phyloP scores from a whole-genome alignment of 2,329 filamentous ascomycete genomes.

The Ophiostoma himal-ulmi region DNA sequence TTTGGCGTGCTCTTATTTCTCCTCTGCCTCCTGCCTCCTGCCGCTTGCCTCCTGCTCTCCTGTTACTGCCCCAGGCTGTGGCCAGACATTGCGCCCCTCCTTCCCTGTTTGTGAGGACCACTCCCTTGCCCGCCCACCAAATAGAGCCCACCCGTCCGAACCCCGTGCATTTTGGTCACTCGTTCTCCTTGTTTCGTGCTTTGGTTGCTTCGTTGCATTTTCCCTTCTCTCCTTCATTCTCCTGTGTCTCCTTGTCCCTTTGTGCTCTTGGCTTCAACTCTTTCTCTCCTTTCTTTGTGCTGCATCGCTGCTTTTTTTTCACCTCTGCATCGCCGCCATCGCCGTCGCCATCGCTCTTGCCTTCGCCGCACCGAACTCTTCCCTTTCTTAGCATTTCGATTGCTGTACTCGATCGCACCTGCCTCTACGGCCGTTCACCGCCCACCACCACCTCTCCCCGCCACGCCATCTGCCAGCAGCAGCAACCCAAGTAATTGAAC shows the following conservation, averaged over 20 bases:
- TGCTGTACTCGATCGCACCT: constrained; percentile 13
- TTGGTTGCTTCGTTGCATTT: constrained; percentile 12
- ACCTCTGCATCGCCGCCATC: constrained; percentile 1
- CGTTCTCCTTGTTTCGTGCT: constrained; percentile 16
- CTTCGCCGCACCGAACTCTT: background rate
- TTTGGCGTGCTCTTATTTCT: background rate
- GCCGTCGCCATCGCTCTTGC: background rate
- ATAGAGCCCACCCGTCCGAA: constrained; percentile 20
- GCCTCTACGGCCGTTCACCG: constrained; percentile 17
- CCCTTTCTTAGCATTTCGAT: constrained; percentile 12
- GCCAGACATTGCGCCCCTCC: constrained; percentile 20
- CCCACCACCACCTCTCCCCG: constrained; percentile 1
- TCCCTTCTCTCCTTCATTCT: constrained; percentile 4
- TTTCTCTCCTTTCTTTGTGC: constrained; percentile 11
- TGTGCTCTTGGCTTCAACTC: background rate
- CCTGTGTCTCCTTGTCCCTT: background rate
- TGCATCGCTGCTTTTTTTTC: background rate
- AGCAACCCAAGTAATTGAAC: background rate
- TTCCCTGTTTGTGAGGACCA: constrained; percentile 21
- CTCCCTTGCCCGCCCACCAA: constrained; percentile 16
- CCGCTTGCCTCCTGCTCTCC: background rate
- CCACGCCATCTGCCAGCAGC: background rate
- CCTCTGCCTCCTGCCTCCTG: no score
- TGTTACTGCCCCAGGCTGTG: background rate
- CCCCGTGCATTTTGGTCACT: constrained; percentile 19